Conservation (phyloP, 208 protist genomes). For the Leishmania tarentolae region DNA sequence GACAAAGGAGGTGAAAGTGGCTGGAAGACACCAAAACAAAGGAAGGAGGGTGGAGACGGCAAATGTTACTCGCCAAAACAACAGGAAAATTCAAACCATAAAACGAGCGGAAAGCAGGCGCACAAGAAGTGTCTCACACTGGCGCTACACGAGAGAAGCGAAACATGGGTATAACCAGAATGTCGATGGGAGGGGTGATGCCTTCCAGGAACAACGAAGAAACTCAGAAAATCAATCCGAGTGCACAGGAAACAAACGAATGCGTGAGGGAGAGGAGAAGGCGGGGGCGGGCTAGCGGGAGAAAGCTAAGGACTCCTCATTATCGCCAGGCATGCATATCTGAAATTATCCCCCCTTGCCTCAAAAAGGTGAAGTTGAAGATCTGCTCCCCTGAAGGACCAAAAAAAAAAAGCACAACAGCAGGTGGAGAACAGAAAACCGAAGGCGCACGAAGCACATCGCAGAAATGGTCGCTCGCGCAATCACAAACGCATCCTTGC, state of each 20-base stretch:
- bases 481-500: neutral
- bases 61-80: neutral
- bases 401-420: neutral
- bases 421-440: neutral
- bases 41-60: too few relatives aligned
- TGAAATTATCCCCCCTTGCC: neutral
- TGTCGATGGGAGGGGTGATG: neutral
- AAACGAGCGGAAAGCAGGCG: neutral
- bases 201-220: neutral
- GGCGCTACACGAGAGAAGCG: neutral
- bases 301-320: neutral
- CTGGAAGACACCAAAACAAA: neutral
- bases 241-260: neutral
- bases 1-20: neutral
- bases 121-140: neutral
- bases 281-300: too few relatives aligned
- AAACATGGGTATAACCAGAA: too few relatives aligned
- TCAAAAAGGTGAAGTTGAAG: neutral
- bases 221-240: neutral
- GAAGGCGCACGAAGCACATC: neutral
- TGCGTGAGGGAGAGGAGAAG: neutral
- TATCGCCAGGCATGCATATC: neutral
- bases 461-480: neutral
- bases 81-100: neutral
- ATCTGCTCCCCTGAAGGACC: neutral